A percentile compares a stretch with the other conserved stretches of the same genome.
Conservation (phyloP, 2,329 filamentous ascomycete genomes). For the Karstenula rhodostoma region DNA sequence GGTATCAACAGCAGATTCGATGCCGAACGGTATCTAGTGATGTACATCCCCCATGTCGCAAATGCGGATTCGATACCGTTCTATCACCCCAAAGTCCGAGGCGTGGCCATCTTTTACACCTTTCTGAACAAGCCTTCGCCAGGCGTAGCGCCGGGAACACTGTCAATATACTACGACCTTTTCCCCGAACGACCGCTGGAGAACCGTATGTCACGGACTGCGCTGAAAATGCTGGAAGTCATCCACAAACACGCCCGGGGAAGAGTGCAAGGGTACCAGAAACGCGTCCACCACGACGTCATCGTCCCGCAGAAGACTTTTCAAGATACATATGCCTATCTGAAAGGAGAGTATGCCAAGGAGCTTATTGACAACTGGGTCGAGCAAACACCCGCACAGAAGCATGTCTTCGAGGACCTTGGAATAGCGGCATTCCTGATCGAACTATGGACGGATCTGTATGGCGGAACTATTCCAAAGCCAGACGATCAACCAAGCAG, state of each 20-base stretch:
- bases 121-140: slow-evolving; percentile 57
- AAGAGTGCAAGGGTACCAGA: slow-evolving; percentile 71
- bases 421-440: slow-evolving; percentile 91
- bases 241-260: slow-evolving; percentile 79
- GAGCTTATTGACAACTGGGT: slow-evolving; percentile 78
- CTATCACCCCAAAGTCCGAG: slow-evolving; percentile 82
- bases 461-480: slow-evolving; percentile 51
- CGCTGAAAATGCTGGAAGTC: slow-evolving; percentile 71
- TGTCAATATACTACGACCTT: slow-evolving; percentile 63
- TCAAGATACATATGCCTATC: slow-evolving; percentile 80
- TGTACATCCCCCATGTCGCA: slow-evolving; percentile 79
- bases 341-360: slow-evolving; percentile 82
- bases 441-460: slow-evolving; percentile 90
- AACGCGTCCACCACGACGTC: slow-evolving; percentile 83
- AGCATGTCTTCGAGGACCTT: slow-evolving; percentile 96
- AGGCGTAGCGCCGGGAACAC: slow-evolving; percentile 37
- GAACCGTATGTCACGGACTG: slow-evolving; percentile 70
- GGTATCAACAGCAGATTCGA: slow-evolving; percentile 38
- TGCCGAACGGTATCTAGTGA: slow-evolving; percentile 64
- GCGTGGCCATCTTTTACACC: slow-evolving; percentile 78
- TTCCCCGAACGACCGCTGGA: slow-evolving; percentile 52
- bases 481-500: slow-evolving; percentile 12
- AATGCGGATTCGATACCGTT: slow-evolving; percentile 74
- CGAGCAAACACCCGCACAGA: slow-evolving; percentile 84
- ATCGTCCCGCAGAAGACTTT: slow-evolving; percentile 78